Evolutionary conservation across 257 asterid species (phyloP), one percentile per base, ranked within the genome.

Genomic region (Rhazya stricta): DNA sequence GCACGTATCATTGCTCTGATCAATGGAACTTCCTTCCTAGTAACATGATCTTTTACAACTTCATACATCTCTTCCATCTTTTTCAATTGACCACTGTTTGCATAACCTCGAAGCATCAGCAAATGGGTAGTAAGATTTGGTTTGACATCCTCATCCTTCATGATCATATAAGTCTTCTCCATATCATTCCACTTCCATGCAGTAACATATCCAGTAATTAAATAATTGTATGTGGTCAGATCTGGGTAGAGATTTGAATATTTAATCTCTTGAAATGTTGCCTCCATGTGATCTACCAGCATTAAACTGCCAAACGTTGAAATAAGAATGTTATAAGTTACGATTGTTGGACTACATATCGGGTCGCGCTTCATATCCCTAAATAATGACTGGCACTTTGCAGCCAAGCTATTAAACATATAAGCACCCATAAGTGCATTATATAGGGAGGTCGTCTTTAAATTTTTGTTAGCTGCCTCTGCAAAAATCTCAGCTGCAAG

Each of bases 101-200:
- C 92, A 84, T 88, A 91, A 67, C 98, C 98, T 79, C 97, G 82
- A 56, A 95, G 88, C 94, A 92, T 88, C 78, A 92, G 85, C 39
- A 89, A 83, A 77, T 85, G 80, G 74, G 93, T 86, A 51, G 67
- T 37, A 41, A 76, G 56, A 76, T 87, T 63, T 30, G 99, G 97
- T 74, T 78, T 76, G 37, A 85, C 45, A 9, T 74, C 79, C 68
- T 88, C 84, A 18, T 84, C 85, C 81, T 85, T 82, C 96, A 95
- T 85, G 27, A 76, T 37, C 62, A 45, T 67, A 79, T 84, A 92
- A 19, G 91, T 83, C 79, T 84, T 85, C 78, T 92, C 99, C 96
- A 94, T 82, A 68, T 82, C 79, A 63, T 86, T 88, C 96, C 99
- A 95, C 90, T 76, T 92, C 96, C 97, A 92, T 12, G 96, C 96